Base-by-base conservation (phyloP, 768 basidiomycete species). In the Royoungia palumana region DNA sequence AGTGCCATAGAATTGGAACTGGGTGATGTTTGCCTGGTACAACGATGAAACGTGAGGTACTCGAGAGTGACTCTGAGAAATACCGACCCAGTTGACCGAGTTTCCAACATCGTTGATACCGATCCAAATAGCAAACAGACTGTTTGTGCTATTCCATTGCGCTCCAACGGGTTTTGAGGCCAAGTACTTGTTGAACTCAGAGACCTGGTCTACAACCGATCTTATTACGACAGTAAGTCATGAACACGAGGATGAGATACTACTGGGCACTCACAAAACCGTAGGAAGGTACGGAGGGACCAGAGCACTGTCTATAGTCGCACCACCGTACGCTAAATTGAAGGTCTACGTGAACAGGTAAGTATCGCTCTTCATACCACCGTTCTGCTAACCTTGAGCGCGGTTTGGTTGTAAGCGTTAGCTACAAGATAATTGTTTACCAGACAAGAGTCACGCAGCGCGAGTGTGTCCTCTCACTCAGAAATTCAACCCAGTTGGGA, bases 71-170 rank as follows among this genome's bases (percentile, higher is more conserved):
- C 10, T 8, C 20, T 5, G 27, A 1, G 19, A 49, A 58, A 46
- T 4, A 41, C 50, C 10, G 25, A 63, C 65, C 65, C 52, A 60
- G 40, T 44, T 22, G 10, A 6, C 25, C 8, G 48, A 58, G 34
- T 22, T 50, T 24, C 56, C 49, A 27, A 86, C 75, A 56, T 86
- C 85, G 56, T 87, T 87, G 54, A 87, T 81, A 1, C 85, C 85
- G 48, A 87, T 84, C 75, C 76, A 87, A n/a, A 85, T 64, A 0
- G 78, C 78, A 64, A 87, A 86, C 40, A 87, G 56, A 44, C 82
- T 60, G 57, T 85, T 79, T 4, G 59, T 54, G 47, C 75, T 75
- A 20, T 74, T 73, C 85, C 85, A 87, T 0, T 77, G 74, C 2
- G 78, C 75, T 2, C 64, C 67, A 8, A 71, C 62, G 1, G 82